phyloP scores from a whole-genome alignment of 73 alveolate genomes.

The Paramecium octaurelia region DNA sequence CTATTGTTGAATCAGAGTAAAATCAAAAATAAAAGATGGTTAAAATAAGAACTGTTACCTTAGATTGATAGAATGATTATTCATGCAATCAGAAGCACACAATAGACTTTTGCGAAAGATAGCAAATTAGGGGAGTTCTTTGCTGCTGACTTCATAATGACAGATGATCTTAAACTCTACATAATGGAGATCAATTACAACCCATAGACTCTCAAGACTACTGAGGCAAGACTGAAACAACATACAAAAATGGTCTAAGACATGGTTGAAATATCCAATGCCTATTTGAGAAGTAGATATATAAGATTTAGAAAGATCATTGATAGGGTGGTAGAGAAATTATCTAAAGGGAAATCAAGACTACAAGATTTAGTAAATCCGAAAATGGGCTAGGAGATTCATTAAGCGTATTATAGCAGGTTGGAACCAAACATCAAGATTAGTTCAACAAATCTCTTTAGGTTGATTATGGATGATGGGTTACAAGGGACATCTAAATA shows the following conservation, averaged over 20 bases:
- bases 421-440: neutral
- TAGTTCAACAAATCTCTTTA: neutral
- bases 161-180: conserved; percentile 28
- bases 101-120: conserved; percentile 18
- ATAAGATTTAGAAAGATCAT: neutral
- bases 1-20: neutral
- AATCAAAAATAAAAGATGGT: conserved; percentile 38
- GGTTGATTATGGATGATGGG: neutral
- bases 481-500: neutral
- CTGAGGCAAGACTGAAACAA: neutral
- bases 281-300: conserved; percentile 1
- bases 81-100: conserved; percentile 7
- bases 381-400: neutral
- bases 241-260: conserved; percentile 33
- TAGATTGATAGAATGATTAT: conserved; percentile 29
- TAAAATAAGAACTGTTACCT: conserved; percentile 26
- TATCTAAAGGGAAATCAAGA: neutral
- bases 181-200: conserved; percentile 45
- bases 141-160: conserved; percentile 40
- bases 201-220: conserved; percentile 13
- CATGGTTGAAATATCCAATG: neutral
- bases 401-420: neutral
- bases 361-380: neutral
- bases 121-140: conserved; percentile 27
- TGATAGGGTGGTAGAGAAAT: neutral